phyloP scores from a whole-genome alignment of 2,329 filamentous ascomycete species.

The Monilinia fructigena region DNA sequence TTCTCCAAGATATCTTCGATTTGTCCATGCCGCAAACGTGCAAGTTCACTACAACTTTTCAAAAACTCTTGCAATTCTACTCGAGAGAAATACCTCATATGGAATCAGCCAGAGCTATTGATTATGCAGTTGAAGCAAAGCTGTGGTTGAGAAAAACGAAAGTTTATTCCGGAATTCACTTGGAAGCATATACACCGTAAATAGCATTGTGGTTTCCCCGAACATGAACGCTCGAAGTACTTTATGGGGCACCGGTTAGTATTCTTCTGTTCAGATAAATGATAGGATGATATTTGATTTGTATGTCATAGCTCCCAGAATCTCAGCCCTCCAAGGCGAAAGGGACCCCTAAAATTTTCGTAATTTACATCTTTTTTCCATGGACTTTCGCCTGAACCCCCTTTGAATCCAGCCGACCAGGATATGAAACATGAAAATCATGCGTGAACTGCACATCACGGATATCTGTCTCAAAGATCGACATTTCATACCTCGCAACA shows the following conservation, averaged over 20 bases:
- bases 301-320: not conserved
- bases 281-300: too few species aligned
- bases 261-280: too few species aligned
- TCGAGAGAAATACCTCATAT: not conserved
- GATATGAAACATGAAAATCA: conserved; percentile 2
- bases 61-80: too few species aligned
- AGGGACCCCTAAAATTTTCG: not conserved
- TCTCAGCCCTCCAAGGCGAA: not conserved
- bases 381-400: not conserved
- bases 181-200: not conserved
- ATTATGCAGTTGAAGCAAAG: not conserved
- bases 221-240: not conserved
- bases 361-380: not conserved
- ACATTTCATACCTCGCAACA: conserved; percentile 18
- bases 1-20: not conserved
- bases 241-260: not conserved
- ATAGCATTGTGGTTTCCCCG: too few species aligned
- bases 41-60: too few species aligned
- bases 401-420: not conserved
- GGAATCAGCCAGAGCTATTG: not conserved
- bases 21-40: not conserved
- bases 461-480: conserved; percentile 20
- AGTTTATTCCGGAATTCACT: not conserved
- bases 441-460: conserved; percentile 8
- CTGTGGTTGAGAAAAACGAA: not conserved